A percentile compares a stretch with the other conserved stretches of the same genome.
These are phyloP conservation scores for Aspergillus egyptiacus DNA, from an alignment of 495 filamentous ascomycete species.

Conservation along the genomic window DNA sequence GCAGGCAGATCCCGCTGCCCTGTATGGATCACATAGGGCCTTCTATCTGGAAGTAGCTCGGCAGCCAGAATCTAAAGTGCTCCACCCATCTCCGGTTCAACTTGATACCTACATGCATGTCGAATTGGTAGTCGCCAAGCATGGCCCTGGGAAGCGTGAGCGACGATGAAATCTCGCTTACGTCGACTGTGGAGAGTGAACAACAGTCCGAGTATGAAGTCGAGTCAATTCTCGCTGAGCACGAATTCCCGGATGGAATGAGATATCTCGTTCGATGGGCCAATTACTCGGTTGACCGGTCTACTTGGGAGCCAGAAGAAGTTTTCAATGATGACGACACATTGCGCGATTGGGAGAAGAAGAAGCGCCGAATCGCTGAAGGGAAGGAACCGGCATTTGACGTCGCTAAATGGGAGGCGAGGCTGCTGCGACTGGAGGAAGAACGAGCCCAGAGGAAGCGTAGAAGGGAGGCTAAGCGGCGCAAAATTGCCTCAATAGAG, in stretches of 20 bases:
- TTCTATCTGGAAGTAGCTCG: not conserved
- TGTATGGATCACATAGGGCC: not conserved
- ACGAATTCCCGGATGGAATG: slow-evolving; percentile 26
- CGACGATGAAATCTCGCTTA: slow-evolving; percentile 56
- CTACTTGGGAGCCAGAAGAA: slow-evolving; percentile 60
- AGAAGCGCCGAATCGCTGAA: slow-evolving; percentile 36
- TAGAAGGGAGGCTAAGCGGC: slow-evolving; percentile 43
- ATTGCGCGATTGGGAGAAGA: slow-evolving; percentile 48
- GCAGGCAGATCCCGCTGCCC: not conserved
- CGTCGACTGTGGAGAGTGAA: slow-evolving; percentile 48
- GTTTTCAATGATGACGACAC: slow-evolving; percentile 46
- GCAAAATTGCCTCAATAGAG: slow-evolving; percentile 25
- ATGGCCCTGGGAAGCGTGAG: slow-evolving; percentile 28
- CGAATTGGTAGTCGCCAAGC: not conserved
- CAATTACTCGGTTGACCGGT: slow-evolving; percentile 50
- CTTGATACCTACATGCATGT: not conserved
- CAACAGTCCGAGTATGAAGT: slow-evolving; percentile 36
- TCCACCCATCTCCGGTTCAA: not conserved
- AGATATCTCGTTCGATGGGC: slow-evolving; percentile 64
- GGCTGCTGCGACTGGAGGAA: slow-evolving; percentile 16
- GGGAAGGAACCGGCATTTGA: slow-evolving; percentile 45
- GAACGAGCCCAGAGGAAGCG: slow-evolving; percentile 38
- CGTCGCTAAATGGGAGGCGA: slow-evolving; percentile 38
- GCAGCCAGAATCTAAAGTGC: not conserved
- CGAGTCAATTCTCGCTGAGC: slow-evolving; percentile 46